Evolutionary conservation across 805 yeast genomes (phyloP).

Genomic region (Babjeviella inositovora): DNA sequence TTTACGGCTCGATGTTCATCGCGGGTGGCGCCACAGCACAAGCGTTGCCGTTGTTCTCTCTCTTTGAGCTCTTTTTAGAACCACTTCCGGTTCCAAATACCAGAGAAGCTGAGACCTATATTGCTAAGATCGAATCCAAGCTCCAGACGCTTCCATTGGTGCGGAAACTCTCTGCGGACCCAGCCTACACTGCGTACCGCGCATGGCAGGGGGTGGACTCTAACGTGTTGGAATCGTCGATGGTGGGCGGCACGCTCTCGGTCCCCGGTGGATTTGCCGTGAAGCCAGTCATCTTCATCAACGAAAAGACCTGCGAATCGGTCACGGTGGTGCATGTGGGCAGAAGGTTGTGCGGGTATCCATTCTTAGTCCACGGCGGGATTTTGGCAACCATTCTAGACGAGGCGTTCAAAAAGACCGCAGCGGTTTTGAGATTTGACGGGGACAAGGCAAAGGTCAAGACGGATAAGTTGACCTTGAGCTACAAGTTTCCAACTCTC

Average conservation of each 20-base stretch:
- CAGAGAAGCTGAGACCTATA: conserved; percentile 8
- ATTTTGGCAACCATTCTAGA: conserved; percentile 67
- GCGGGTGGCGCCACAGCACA: no score
- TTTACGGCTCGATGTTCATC: no score
- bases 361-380: conserved; percentile 82
- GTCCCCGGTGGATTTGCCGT: conserved; percentile 72
- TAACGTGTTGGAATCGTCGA: conserved; percentile 13
- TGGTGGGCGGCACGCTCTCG: conserved; percentile 36
- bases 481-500: conserved; percentile 57
- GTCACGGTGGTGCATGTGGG: conserved; percentile 67
- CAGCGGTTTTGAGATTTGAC: conserved; percentile 19
- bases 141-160: conserved; percentile 34
- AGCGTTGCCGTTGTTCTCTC: no score
- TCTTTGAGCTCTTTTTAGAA: no score
- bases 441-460: conserved; percentile 13
- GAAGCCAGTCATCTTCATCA: conserved; percentile 53
- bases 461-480: conserved; percentile 28
- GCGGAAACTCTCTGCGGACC: conserved; percentile 21
- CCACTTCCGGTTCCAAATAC: no score
- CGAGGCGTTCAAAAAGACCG: conserved; percentile 42
- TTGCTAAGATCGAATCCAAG: conserved; percentile 22
- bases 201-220: conserved; percentile 29
- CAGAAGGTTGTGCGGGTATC: conserved; percentile 68
- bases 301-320: conserved; percentile 36
- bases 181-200: conserved; percentile 16